phyloP scores from a whole-genome alignment of 1,284 basidiomycete genomes.

The Veloboletus limbatus region DNA sequence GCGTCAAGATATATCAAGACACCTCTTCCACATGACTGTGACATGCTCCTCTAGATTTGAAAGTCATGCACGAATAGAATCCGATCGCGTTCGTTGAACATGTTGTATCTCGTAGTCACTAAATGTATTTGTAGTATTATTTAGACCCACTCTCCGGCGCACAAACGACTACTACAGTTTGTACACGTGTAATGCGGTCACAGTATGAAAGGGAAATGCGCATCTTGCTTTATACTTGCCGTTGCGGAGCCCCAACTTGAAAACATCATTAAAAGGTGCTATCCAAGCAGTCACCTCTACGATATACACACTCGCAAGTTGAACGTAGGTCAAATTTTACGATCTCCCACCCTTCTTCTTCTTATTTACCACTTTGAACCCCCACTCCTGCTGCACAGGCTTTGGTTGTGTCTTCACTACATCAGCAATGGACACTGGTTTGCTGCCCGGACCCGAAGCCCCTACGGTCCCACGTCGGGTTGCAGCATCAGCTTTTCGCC shows the following conservation, averaged over 20 bases:
- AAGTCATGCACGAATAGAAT: constrained; percentile 18
- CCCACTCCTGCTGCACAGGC: constrained; percentile 71
- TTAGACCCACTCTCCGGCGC: constrained; percentile 2
- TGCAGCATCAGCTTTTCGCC: constrained; percentile 77
- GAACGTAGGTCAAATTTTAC: constrained; percentile 18
- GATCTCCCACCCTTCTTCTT: constrained; percentile 79
- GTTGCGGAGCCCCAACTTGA: neutral
- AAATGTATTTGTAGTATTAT: constrained; percentile 21
- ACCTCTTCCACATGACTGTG: constrained; percentile 18
- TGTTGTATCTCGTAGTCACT: constrained; percentile 22
- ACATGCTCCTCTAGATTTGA: constrained; percentile 1
- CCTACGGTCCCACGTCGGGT: constrained; percentile 44
- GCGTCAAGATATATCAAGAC: constrained; percentile 63
- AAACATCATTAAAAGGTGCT: constrained; percentile 14
- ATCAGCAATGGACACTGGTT: constrained; percentile 74
- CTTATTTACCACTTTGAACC: constrained; percentile 90
- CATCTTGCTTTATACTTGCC: neutral
- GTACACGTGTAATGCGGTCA: no score
- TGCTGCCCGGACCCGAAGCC: constrained; percentile 42
- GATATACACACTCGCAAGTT: constrained; percentile 10
- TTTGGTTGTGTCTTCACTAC: constrained; percentile 89
- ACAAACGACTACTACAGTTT: neutral
- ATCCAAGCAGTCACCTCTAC: constrained; percentile 27
- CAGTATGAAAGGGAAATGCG: neutral
- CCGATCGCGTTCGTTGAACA: constrained; percentile 5